A percentile compares a stretch with the other conserved stretches of the same genome.
Evolutionary conservation across 768 basidiomycete genomes (phyloP).

Genomic region (Lentinula lateritia): DNA sequence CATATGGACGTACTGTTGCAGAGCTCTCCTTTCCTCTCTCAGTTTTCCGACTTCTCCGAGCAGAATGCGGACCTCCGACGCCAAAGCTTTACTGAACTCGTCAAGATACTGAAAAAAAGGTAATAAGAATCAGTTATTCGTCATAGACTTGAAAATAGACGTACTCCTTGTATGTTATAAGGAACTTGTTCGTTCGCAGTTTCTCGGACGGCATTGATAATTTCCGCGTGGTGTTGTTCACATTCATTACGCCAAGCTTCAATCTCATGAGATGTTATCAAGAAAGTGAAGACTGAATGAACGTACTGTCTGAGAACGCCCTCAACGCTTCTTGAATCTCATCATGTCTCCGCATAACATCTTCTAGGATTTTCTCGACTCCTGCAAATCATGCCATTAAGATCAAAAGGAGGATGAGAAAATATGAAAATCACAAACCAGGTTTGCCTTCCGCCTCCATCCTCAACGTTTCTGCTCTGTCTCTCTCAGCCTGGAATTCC

Average conservation of each 20-base stretch:
- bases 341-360: slow-evolving; percentile 51
- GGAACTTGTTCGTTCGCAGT: slow-evolving; percentile 75
- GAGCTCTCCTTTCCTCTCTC: slow-evolving; percentile 68
- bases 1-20: slow-evolving; percentile 62
- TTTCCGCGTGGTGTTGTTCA: slow-evolving; percentile 58
- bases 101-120: slow-evolving; percentile 59
- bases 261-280: slow-evolving; percentile 5
- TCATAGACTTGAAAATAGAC: slow-evolving; percentile 18
- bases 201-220: slow-evolving; percentile 58
- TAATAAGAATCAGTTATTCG: background rate
- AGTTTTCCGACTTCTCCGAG: slow-evolving; percentile 80
- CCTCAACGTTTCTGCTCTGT: slow-evolving; percentile 47
- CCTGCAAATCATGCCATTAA: slow-evolving; percentile 29
- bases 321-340: slow-evolving; percentile 55
- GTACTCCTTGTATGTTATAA: slow-evolving; percentile 79
- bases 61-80: slow-evolving; percentile 78
- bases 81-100: slow-evolving; percentile 82
- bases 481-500: slow-evolving; percentile 48
- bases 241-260: slow-evolving; percentile 68
- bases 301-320: slow-evolving; percentile 52
- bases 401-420: slow-evolving; percentile 5
- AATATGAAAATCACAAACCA: slow-evolving; percentile 30
- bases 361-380: slow-evolving; percentile 55
- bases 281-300: background rate
- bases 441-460: slow-evolving; percentile 49